Conservation (phyloP, 192 early-diverging fungal species). For the Paraglomus brasilianum region DNA sequence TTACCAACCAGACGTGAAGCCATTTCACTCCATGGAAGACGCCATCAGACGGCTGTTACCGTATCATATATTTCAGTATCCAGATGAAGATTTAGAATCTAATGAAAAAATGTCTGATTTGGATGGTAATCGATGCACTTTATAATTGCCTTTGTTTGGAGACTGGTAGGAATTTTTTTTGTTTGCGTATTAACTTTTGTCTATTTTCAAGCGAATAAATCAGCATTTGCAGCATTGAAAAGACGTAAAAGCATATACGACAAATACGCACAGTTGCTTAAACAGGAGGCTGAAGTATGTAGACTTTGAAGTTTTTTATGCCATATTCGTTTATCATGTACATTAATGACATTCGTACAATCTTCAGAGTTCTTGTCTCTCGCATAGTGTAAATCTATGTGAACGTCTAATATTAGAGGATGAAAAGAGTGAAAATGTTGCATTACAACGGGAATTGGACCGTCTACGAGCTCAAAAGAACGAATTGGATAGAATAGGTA, state of each 20-base stretch:
- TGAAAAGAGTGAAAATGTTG: background rate
- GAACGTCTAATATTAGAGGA: slow-evolving; percentile 10
- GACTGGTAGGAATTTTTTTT: background rate
- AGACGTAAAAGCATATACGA: slow-evolving; percentile 23
- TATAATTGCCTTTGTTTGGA: background rate
- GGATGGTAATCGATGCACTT: background rate
- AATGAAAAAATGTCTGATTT: slow-evolving; percentile 34
- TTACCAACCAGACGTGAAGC: slow-evolving; percentile 52
- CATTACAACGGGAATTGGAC: too few species aligned
- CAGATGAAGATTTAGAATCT: slow-evolving; percentile 44
- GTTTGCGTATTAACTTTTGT: background rate
- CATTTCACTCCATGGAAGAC: slow-evolving; percentile 61
- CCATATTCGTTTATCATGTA: background rate
- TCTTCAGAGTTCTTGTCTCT: background rate
- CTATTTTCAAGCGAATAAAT: slow-evolving; percentile 10
- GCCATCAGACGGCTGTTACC: slow-evolving; percentile 66
- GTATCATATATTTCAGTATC: slow-evolving; percentile 74
- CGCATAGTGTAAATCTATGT: slow-evolving; percentile 1
- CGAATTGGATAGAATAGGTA: background rate
- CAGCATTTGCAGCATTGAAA: slow-evolving; percentile 12
- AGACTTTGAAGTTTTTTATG: background rate
- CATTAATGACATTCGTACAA: background rate
- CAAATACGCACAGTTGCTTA: slow-evolving; percentile 17
- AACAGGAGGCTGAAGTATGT: slow-evolving; percentile 22
- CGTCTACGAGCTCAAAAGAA: background rate